Conservation (phyloP, 768 basidiomycete species). For the Artomyces pyxidatus region DNA sequence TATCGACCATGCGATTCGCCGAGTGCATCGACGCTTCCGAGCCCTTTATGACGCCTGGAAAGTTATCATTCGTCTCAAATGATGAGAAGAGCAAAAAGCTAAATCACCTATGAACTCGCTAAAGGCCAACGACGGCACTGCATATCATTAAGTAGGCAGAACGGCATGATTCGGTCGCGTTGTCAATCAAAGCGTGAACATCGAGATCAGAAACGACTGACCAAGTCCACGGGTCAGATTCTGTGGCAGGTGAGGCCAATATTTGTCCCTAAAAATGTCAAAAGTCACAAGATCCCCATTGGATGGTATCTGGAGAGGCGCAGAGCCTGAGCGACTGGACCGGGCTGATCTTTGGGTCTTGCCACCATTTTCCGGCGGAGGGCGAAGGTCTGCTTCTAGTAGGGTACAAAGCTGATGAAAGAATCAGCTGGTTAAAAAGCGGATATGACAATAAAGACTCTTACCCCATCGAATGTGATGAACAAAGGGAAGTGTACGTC, state of each 20-base stretch:
- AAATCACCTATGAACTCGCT: conserved; percentile 56
- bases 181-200: conserved; percentile 44
- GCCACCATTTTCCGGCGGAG: background rate
- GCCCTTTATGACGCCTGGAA: conserved; percentile 53
- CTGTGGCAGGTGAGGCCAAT: conserved; percentile 57
- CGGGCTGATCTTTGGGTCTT: background rate
- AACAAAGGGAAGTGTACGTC: conserved; percentile 66
- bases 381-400: conserved; percentile 38
- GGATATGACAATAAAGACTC: conserved; percentile 10
- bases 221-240: conserved; percentile 44
- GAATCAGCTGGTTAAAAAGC: background rate
- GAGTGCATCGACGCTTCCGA: conserved; percentile 41
- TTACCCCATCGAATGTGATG: conserved; percentile 56
- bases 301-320: background rate
- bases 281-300: conserved; percentile 30
- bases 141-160: conserved; percentile 29
- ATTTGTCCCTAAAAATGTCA: conserved; percentile 36
- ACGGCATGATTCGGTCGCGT: background rate
- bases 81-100: background rate
- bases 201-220: conserved; percentile 25
- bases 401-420: conserved; percentile 36
- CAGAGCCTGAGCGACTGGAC: background rate
- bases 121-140: conserved; percentile 44
- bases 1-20: conserved; percentile 3
- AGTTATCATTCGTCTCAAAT: background rate